Evolutionary conservation across 2,329 filamentous ascomycete genomes (phyloP), one percentile per base, ranked within the genome.

Genomic region (Gremmenia infestans): DNA sequence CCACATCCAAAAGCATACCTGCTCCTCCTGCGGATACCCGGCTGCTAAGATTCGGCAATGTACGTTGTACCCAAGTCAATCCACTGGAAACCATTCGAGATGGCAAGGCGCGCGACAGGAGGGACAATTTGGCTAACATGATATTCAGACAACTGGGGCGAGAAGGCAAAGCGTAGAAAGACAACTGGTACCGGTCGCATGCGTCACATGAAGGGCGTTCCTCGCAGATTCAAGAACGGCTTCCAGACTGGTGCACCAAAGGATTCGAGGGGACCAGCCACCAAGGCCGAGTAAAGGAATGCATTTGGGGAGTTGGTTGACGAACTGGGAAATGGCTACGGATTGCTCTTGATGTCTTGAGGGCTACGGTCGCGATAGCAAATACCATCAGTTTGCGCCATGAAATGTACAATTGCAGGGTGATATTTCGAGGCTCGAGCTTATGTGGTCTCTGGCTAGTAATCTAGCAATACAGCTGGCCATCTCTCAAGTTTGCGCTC

Each of bases 141-240:
- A 71, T 83, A 83, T 11, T 75, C 74, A 97, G 93, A 87, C 88
- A 97, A 99, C 89, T 99, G 94, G 94, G 86, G 89, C 78, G 93
- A 97, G 86, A 99, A 99, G 89, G 93, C 92, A 72, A 97, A 97
- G 91, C 85, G 94, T 79, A 95, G 94, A 88, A 97, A 97, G 92
- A 97, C 93, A 74, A 93, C 89, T 76, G 94, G 94, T 72, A 93
- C 91, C 74, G 94, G 94, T 78, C 90, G 94, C 78, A 94, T 92
- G 87, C 86, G 91, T 75, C 90, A 92, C 81, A 85, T 99, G 76
- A 96, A 95, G 85, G 84, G 83, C 72, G 87, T 99, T 75, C 82
- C 91, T 74, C 88, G 94, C 77, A 86, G 86, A 80, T 96, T 96
- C 87, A 91, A 88, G 83, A 99, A 99, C 81, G 92, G 91, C 71